Base-by-base conservation (phyloP, 257 asterid genomes). In the Prunella vulgaris region DNA sequence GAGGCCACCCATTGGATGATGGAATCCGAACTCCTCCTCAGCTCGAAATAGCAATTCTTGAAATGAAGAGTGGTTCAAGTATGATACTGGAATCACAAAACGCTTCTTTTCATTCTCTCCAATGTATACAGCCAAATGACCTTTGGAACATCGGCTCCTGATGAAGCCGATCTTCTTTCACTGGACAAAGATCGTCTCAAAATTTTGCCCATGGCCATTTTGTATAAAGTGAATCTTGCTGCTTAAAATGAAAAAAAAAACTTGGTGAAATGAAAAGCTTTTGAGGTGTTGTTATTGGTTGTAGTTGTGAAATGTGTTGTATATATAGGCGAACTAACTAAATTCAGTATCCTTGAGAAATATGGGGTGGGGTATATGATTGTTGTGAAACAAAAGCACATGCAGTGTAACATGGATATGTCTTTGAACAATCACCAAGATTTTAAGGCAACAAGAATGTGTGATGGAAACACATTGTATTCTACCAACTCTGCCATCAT, bases 401-500 rank as follows among this genome's bases (percentile, higher is more conserved):
- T 53, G 62, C 14, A 1, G 42, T 28, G 44, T 70, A 32, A 57
- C 58, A 70, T 64, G 72, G 65, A 64, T 65, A 70, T 63, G 65
- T 66, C n/a, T n/a, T n/a, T n/a, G n/a, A n/a, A n/a, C n/a, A n/a
- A n/a, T n/a, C n/a, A n/a, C 74, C 49, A 18, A 38, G 10, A 61
- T n/a, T 15, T 8, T 44, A 32, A 32, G 9, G 37, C 37, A 32
- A 32, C 37, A 2, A 32, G 37, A 32, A 32, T 12, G 14, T 57
- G 63, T 27, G 63, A 27, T 57, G 2, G 22, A 28, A 14, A 1
- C 1, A 57, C 10, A 14, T 10, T 58, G 64, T 27, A 13, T 28
- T 40, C 64, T 27, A 58, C 37, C 20, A 4, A 27, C 38, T 24
- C 1, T 57, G 18, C 10, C 1, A 25, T 12, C 20, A 57, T 12